Evolutionary conservation across 495 filamentous ascomycete genomes (phyloP).

Genomic region (Hypoxylon rickii): DNA sequence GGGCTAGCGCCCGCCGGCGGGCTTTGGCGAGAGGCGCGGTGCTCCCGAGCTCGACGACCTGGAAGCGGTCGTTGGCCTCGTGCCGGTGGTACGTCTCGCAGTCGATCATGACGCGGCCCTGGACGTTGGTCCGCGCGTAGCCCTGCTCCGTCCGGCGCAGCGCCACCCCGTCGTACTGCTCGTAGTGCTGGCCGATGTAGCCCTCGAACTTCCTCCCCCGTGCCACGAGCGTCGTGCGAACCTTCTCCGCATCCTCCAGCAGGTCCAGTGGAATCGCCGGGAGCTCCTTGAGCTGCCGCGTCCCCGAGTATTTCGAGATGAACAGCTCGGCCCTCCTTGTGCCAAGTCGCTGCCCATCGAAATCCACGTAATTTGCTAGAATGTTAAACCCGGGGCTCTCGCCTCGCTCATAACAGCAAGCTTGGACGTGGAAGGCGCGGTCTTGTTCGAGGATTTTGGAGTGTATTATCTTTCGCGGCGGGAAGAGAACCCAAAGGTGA

Average conservation of each 20-base stretch:
- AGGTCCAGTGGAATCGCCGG: constrained; percentile 36
- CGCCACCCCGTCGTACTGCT: constrained; percentile 39
- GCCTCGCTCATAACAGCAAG: constrained; percentile 27
- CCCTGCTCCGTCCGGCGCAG: constrained; percentile 32
- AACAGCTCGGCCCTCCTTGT: constrained; percentile 20
- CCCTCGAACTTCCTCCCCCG: constrained; percentile 43
- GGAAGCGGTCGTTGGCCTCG: constrained; percentile 34
- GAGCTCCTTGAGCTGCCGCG: constrained; percentile 34
- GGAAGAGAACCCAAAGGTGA: constrained; percentile 45
- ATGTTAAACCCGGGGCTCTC: constrained; percentile 20
- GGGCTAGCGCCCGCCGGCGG: background rate
- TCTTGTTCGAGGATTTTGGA: constrained; percentile 31
- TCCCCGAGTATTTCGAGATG: constrained; percentile 37
- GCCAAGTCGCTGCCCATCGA: constrained; percentile 41
- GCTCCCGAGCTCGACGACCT: constrained; percentile 8
- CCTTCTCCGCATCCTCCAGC: constrained; percentile 21
- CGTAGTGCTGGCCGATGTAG: constrained; percentile 37
- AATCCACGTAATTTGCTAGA: constrained; percentile 36
- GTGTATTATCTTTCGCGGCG: constrained; percentile 33
- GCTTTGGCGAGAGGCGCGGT: constrained; percentile 3
- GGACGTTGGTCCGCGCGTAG: constrained; percentile 32
- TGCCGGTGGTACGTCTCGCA: constrained; percentile 40
- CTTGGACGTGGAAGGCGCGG: constrained; percentile 38
- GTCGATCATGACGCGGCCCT: constrained; percentile 46
- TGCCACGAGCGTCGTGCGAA: constrained; percentile 29